Percentiles rank a stretch among this genome's conserved stretches.
These are phyloP conservation scores for Penstemon newberryi DNA, from an alignment of 257 asterid species.

Conservation along the genomic window DNA sequence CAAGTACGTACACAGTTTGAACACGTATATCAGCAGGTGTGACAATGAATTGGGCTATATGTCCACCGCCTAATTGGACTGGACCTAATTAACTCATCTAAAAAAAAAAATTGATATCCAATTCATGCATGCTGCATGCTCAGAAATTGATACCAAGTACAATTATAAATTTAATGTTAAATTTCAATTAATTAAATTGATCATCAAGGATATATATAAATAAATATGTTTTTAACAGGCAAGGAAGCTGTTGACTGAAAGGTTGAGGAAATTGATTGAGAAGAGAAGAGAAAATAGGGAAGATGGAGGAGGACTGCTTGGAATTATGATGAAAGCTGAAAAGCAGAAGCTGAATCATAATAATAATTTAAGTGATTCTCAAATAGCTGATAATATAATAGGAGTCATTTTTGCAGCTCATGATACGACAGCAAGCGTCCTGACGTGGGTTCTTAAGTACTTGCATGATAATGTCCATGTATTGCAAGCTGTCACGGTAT, in stretches of 20 bases:
- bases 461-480: conserved; percentile 51
- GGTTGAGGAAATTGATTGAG: conserved; percentile 43
- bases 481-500: conserved; percentile 48
- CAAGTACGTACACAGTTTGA: background rate
- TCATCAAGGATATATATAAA: no score
- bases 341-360: conserved; percentile 18
- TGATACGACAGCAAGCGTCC: conserved; percentile 69
- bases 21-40: conserved; percentile 17
- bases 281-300: conserved; percentile 42
- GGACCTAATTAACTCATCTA: no score
- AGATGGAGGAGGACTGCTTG: conserved; percentile 51
- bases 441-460: conserved; percentile 74
- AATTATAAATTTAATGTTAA: no score
- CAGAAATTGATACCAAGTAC: no score
- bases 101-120: no score
- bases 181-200: no score
- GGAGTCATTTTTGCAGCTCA: conserved; percentile 80
- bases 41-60: background rate
- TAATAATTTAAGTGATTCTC: conserved; percentile 45
- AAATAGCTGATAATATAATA: conserved; percentile 66
- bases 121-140: no score
- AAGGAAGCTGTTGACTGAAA: conserved; percentile 46
- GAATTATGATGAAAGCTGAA: conserved; percentile 42
- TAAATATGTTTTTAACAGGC: conserved; percentile 42
- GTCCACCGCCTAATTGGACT: no score